Conservation (phyloP, 305 asterid genomes). For the Withania somnifera region DNA sequence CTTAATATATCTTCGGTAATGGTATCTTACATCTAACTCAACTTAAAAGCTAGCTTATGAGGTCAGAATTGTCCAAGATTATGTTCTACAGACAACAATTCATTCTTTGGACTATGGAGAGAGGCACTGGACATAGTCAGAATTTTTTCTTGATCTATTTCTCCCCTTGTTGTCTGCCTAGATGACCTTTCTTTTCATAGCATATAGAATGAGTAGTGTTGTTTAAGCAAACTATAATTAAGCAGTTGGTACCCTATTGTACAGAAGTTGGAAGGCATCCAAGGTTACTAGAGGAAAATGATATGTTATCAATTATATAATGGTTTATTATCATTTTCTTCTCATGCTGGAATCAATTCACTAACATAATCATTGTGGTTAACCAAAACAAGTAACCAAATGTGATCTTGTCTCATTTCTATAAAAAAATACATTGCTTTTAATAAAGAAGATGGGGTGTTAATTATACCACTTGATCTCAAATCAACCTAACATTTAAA, state of each 20-base stretch:
- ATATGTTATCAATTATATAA: background rate
- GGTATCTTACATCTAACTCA: background rate
- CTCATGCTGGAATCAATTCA: background rate
- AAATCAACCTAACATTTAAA: background rate
- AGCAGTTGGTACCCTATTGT: background rate
- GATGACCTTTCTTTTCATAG: background rate
- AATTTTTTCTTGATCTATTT: too few relatives aligned
- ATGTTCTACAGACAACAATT: background rate
- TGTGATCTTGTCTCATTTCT: background rate
- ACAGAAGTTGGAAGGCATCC: background rate
- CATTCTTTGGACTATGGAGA: background rate
- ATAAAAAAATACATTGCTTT: background rate
- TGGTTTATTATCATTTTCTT: background rate
- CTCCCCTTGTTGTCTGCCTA: background rate
- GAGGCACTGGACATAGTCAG: too few relatives aligned
- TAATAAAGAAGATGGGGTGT: background rate
- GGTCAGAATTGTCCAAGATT: background rate
- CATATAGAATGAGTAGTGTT: background rate
- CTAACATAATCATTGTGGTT: slow-evolving; percentile 9
- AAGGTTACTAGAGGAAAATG: background rate
- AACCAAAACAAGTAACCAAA: background rate
- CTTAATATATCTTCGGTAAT: background rate
- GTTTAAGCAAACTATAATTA: background rate
- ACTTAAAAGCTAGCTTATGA: background rate
- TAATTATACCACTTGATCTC: background rate